Percentiles rank a stretch among this genome's conserved stretches.
phyloP scores from a whole-genome alignment of 768 basidiomycete genomes.

The Pisolithus microcarpus region DNA sequence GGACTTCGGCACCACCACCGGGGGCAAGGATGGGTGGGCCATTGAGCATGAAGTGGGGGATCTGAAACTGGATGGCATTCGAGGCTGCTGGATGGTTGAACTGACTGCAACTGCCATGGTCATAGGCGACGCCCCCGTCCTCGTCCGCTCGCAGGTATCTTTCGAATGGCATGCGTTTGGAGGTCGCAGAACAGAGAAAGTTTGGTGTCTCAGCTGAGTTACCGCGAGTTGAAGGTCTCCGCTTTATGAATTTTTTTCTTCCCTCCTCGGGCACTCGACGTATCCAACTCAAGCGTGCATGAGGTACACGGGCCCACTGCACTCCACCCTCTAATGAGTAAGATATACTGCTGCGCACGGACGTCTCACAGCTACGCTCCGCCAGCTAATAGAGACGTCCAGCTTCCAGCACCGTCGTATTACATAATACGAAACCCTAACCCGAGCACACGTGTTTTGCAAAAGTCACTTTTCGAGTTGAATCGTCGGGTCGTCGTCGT shows the following conservation, averaged over 20 bases:
- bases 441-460: conserved; percentile 25
- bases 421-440: conserved; percentile 17
- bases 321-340: no score
- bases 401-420: background rate
- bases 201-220: background rate
- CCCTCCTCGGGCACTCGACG: no score
- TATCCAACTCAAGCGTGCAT: no score
- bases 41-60: conserved; percentile 58
- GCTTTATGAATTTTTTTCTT: no score
- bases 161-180: conserved; percentile 34
- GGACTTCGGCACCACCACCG: conserved; percentile 68
- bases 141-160: conserved; percentile 30
- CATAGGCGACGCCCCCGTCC: background rate
- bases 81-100: conserved; percentile 12
- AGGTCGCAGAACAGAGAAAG: background rate
- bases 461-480: conserved; percentile 4
- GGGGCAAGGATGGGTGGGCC: conserved; percentile 55
- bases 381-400: no score
- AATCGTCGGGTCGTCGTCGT: conserved; percentile 10
- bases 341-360: no score
- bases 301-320: no score
- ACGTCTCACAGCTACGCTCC: no score
- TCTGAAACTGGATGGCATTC: conserved; percentile 43
- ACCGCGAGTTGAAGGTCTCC: no score
- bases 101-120: conserved; percentile 8